These are phyloP conservation scores for Trichophyton schoenleinii DNA, from an alignment of 2,329 filamentous ascomycete species.

Conservation along the genomic window DNA sequence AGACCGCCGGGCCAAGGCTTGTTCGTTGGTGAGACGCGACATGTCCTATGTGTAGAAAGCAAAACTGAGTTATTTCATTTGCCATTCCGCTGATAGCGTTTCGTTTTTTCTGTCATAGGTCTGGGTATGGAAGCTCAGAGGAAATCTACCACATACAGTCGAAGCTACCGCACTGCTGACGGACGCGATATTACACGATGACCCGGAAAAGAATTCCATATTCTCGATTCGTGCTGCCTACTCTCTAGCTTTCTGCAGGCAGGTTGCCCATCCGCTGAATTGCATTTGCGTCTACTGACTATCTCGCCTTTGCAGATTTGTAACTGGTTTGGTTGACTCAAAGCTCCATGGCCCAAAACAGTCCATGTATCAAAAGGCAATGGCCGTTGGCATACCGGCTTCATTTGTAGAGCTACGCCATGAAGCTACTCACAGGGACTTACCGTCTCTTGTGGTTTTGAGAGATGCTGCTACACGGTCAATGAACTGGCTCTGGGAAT, in stretches of 20 bases:
- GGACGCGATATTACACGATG: conserved; percentile 35
- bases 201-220: conserved; percentile 29
- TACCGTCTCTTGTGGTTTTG: conserved; percentile 63
- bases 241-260: conserved; percentile 36
- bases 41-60: conserved; percentile 8
- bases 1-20: conserved; percentile 29
- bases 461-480: conserved; percentile 57
- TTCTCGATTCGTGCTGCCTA: conserved; percentile 36
- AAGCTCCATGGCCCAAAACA: conserved; percentile 30
- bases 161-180: conserved; percentile 36
- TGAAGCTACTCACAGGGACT: conserved; percentile 77
- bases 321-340: conserved; percentile 34
- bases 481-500: conserved; percentile 74
- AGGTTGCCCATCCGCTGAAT: conserved; percentile 10
- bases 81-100: neutral
- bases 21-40: conserved; percentile 24
- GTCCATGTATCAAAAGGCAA: conserved; percentile 35
- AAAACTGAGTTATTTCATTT: neutral
- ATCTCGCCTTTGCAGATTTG: conserved; percentile 24
- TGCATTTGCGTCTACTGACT: neutral
- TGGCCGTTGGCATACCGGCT: conserved; percentile 36
- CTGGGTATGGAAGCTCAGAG: conserved; percentile 34
- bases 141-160: conserved; percentile 34
- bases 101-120: conserved; percentile 21
- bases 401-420: conserved; percentile 83